These are phyloP conservation scores for Aspergillus steynii DNA, from an alignment of 495 filamentous ascomycete genomes.

Conservation along the genomic window DNA sequence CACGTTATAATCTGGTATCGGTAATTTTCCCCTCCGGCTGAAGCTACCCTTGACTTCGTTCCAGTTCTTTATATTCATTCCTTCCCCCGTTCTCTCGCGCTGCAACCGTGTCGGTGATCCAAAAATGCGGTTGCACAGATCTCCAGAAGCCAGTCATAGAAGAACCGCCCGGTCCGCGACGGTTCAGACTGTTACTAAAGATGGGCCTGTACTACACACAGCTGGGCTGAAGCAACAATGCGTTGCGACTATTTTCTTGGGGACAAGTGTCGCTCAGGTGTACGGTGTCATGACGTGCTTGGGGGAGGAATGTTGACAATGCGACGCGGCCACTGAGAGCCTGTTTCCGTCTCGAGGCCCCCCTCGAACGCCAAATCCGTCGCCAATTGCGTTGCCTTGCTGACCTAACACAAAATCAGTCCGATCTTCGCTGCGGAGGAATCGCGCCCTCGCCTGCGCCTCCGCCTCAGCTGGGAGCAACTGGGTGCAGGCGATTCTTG, in stretches of 20 bases:
- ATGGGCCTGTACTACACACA: conserved; percentile 9
- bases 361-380: conserved; percentile 8
- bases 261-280: not conserved
- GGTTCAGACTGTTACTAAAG: conserved; percentile 5
- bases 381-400: conserved; percentile 3
- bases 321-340: conserved; percentile 2
- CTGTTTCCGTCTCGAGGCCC: not conserved
- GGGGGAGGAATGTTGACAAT: conserved; percentile 12
- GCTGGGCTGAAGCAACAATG: not conserved
- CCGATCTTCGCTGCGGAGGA: not conserved
- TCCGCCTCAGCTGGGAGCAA: not conserved
- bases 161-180: conserved; percentile 4
- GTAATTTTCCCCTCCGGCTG: not conserved
- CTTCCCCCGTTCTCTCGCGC: not conserved
- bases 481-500: not conserved
- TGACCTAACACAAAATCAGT: not conserved
- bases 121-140: conserved; percentile 3
- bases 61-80: not conserved
- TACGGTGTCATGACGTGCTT: conserved; percentile 16
- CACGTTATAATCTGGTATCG: not conserved
- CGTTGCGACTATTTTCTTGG: conserved; percentile 1
- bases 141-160: not conserved
- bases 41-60: not conserved
- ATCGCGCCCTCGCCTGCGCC: not conserved
- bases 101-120: not conserved